These are phyloP conservation scores for Xylaria palmicola DNA, from an alignment of 495 filamentous ascomycete genomes.

Conservation along the genomic window DNA sequence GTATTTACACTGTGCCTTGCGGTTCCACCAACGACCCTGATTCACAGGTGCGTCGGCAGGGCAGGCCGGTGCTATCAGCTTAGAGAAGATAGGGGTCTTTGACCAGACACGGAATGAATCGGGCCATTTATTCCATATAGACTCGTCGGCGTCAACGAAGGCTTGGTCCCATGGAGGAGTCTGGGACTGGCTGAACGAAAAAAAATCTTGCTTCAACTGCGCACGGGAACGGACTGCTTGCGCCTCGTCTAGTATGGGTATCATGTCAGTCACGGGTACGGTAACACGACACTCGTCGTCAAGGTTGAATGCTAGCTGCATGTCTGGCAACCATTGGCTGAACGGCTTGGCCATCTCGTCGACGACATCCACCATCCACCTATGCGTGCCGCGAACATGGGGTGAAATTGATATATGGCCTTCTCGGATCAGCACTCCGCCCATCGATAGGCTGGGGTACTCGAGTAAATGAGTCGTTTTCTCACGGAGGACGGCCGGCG, in stretches of 20 bases:
- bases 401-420: constrained; percentile 43
- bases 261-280: constrained; percentile 59
- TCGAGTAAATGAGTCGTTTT: constrained; percentile 28
- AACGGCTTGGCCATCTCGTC: constrained; percentile 69
- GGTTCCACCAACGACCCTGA: constrained; percentile 49
- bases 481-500: constrained; percentile 58
- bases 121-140: constrained; percentile 24
- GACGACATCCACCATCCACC: constrained; percentile 57
- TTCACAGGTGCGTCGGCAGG: constrained; percentile 55
- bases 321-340: constrained; percentile 67
- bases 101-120: constrained; percentile 25
- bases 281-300: constrained; percentile 74
- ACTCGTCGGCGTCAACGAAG: constrained; percentile 22
- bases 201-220: constrained; percentile 18
- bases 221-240: constrained; percentile 33
- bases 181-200: constrained; percentile 32
- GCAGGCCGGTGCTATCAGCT: constrained; percentile 52
- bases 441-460: constrained; percentile 28
- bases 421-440: constrained; percentile 45
- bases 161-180: constrained; percentile 21
- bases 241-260: constrained; percentile 31
- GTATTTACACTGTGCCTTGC: constrained; percentile 54
- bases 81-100: constrained; percentile 45
- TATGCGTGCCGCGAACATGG: constrained; percentile 28
- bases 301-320: constrained; percentile 80